A percentile compares a stretch with the other conserved stretches of the same genome.
These are phyloP conservation scores for Piper longum DNA, from an alignment of 164 flowering plant species.

Conservation along the genomic window DNA sequence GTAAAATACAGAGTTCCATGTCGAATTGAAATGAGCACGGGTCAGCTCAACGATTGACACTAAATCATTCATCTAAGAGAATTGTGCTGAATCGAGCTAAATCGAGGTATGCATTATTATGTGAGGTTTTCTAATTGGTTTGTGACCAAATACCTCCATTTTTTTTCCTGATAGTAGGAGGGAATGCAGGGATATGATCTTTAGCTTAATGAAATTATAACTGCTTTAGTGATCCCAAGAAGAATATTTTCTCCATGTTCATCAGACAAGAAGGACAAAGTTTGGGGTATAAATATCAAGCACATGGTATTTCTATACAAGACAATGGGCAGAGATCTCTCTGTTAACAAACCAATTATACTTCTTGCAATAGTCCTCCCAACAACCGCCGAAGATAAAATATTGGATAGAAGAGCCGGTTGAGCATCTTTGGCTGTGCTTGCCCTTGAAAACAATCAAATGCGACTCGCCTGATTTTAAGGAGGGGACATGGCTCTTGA, in stretches of 20 bases:
- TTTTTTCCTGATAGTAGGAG: neutral
- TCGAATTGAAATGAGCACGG: no score
- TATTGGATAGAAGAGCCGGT: neutral
- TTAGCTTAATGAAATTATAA: no score
- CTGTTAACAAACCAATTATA: no score
- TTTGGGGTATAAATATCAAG: neutral
- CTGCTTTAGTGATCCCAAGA: conserved; percentile 1
- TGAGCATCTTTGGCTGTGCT: neutral
- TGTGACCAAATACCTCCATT: no score
- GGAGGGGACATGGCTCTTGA: conserved; percentile 1
- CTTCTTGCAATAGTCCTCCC: conserved; percentile 6
- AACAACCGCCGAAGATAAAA: conserved; percentile 7
- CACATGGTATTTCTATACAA: neutral
- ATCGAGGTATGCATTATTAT: no score
- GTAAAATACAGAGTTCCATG: no score
- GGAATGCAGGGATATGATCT: neutral
- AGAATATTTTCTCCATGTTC: neutral
- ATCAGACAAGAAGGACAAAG: neutral
- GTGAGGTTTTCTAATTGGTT: no score
- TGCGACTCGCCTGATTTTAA: neutral
- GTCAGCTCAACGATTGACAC: no score
- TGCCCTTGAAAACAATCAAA: neutral
- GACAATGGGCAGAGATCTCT: neutral
- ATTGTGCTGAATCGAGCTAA: no score
- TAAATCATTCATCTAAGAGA: no score